A percentile compares a stretch with the other conserved stretches of the same genome.
Conservation (phyloP, 2,329 filamentous ascomycete species). For the Catunica adiposa region DNA sequence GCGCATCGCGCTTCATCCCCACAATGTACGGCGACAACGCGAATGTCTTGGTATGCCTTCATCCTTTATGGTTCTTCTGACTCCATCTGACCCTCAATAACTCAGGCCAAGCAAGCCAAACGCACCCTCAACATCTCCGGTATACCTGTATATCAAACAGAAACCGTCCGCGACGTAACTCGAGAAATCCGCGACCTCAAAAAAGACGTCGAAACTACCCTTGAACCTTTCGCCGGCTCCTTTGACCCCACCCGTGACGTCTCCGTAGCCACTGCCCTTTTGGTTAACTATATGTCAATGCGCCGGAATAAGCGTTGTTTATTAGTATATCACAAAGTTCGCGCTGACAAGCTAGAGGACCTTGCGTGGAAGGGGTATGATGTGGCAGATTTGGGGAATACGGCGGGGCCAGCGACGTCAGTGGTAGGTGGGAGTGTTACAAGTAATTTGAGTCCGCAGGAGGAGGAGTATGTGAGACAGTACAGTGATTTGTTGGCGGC, state of each 20-base stretch:
- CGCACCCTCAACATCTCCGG: conserved; percentile 73
- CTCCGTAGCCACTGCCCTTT: conserved; percentile 68
- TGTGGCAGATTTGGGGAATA: conserved; percentile 51
- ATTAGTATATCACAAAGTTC: conserved; percentile 79
- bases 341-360: conserved; percentile 81
- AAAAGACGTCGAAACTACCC: conserved; percentile 61
- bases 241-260: conserved; percentile 77
- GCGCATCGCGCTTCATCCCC: background rate
- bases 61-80: background rate
- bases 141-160: conserved; percentile 81
- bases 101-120: conserved; percentile 85
- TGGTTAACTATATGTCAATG: conserved; percentile 91
- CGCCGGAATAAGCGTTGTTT: conserved; percentile 90
- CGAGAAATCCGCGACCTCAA: conserved; percentile 89
- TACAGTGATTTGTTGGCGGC: conserved; percentile 87
- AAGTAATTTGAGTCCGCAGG: conserved; percentile 80
- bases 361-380: conserved; percentile 86
- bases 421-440: conserved; percentile 15
- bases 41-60: conserved; percentile 14
- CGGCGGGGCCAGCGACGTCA: conserved; percentile 27
- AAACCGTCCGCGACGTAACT: conserved; percentile 71
- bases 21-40: conserved; percentile 16
- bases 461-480: conserved; percentile 87
- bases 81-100: conserved; percentile 2
- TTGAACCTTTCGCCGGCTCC: conserved; percentile 66